Evolutionary conservation across 768 basidiomycete genomes (phyloP), one percentile per base, ranked within the genome.

Genomic region (Lactifluus hygrophoroides): DNA sequence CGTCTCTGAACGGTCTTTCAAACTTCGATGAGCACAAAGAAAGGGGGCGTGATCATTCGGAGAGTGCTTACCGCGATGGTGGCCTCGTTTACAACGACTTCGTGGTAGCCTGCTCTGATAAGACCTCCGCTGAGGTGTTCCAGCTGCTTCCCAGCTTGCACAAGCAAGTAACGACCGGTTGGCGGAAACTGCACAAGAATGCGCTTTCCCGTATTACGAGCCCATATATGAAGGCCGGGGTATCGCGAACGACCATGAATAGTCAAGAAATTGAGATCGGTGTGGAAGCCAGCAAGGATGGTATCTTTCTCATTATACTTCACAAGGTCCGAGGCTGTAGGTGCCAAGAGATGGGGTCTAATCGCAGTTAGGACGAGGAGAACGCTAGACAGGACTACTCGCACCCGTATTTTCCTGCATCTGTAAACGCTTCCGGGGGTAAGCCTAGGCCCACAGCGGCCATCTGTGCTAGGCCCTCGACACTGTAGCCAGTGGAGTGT

Each of bases 71-170:
- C 91, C 61, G 79, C 74, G 17, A 94, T 44, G 0, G 94, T 95
- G 17, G 78, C 80, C 21, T 83, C 80, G 55, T 90, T 96, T 40
- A 94, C 92, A 6, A 92, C 90, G 5, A 98, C 94, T 66, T 98
- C 94, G 65, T 98, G 94, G 68, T 80, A 95, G 4, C 94, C 94
- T 13, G 94, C 94, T 66, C 89, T 89, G 68, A 98, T 84, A 28
- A 94, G 73, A 0, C 94, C 88, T 16, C 86, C 88, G 23, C 78
- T 83, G 43, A 93, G 74, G 70, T 91, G 90, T 68, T 96, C 94
- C 11, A 98, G 80, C 69, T 98, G 94, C 71, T 94, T 95, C 40
- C 94, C 94, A 2, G 94, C 94, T 71, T 98, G 94, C 1, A 98
- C 91, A 14, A 98, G 80, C 34, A 98, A 78, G 68, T 85, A 85